Evolutionary conservation across 306 rosid genomes (phyloP), one percentile per base, ranked within the genome.

Genomic region (Citrullus mucosospermus): DNA sequence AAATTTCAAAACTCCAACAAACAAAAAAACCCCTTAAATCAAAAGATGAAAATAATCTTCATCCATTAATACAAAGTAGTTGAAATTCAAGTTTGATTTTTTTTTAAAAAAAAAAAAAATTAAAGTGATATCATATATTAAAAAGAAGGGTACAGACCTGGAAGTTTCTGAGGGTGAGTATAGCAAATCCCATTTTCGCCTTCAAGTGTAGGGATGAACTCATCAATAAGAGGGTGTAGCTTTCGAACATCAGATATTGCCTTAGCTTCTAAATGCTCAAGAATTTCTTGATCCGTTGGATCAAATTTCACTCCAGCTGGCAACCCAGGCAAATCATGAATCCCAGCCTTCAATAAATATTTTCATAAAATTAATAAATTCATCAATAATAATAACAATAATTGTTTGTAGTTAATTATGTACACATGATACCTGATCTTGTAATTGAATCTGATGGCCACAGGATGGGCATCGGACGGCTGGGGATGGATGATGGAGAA

Each of bases 161-260:
- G 79, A 56, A 76, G 79, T 16, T 76, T 76, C 20, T 76, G 55
- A 22, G 79, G 79, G 57, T 76, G 79, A 76, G 79, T 76, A 16
- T 76, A 76, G 69, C 79, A 76, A 76, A 76, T 76, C 51, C 79
- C 79, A 41, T 76, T 76, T 34, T 76, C 70, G 2, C 79, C 79
- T 58, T 58, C 70, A n/a, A 76, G 69, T 5, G 79, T 76, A 11
- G 79, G 79, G 6, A 76, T 76, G 17, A 76, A 76, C 41, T 76
- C 55, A 39, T 76, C 70, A 5, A 76, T 76, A 1, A 76, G 56
- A 6, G 79, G 79, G 58, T 76, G 79, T 9, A 76, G 79, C 43
- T 76, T 76, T 6, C 15, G 11, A n/a, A 3, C 17, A 76, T 76
- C 70, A 12, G 79, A 76, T 22, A 59, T 11, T 15, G 69, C 55